Evolutionary conservation across 2,329 filamentous ascomycete genomes (phyloP), one percentile per base, ranked within the genome.

Genomic region (Curvularia hawaiiensis): DNA sequence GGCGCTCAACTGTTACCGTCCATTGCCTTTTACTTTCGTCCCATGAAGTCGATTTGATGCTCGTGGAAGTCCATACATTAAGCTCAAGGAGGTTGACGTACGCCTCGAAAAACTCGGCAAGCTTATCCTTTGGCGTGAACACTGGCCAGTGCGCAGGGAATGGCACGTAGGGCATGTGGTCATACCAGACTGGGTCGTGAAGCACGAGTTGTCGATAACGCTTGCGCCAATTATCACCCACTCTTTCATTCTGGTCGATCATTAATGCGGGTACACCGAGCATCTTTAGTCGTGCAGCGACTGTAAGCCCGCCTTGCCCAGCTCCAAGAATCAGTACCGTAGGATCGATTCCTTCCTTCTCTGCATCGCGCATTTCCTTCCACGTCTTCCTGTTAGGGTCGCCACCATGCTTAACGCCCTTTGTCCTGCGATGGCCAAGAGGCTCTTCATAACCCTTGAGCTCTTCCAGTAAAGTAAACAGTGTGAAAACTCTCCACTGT

Each of bases 211-310:
- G 79, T 39, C 79, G 77, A 58, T 83, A 83, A 47, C 80, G 71
- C 47, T 77, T 72, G 1, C 71, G 70, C 80, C 80, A 83, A 44
- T 78, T 79, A 52, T 81, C 77, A 2, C 81, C 80, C 4, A 82
- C 72, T 0, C 72, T 63, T 22, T 68, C 65, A 31, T 78, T 78
- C 24, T 73, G 71, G 45, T 83, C 80, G 43, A 83, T 70, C n/a
- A 82, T 71, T 8, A 83, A 65, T 28, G 78, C 75, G 0, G 72
- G 72, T 4, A 81, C 59, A 3, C 76, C 75, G 10, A 82, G 66
- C 39, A 80, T 78, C 59, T 79, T 72, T 14, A 81, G 64, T 3
- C 80, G 73, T 16, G 78, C 80, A 16, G 77, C 79, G 3, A 74
- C 69, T 24, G 76, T 75, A 1, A 83, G 69, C 0, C 81, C 80